These are phyloP conservation scores for Bacidia rubella DNA, from an alignment of 495 filamentous ascomycete genomes.

Conservation along the genomic window DNA sequence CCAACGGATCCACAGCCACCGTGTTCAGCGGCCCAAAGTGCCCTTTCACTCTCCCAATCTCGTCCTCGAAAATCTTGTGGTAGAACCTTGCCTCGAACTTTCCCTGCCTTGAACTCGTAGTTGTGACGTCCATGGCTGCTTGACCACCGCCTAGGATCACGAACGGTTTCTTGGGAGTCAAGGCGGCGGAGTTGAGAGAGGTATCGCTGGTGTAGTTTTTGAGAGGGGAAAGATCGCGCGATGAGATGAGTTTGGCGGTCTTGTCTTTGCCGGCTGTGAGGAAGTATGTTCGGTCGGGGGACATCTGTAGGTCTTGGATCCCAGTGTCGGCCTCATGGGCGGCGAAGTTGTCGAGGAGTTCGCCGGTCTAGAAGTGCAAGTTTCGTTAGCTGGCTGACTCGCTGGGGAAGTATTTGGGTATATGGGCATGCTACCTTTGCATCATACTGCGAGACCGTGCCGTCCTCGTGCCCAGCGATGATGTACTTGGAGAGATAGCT, in stretches of 20 bases:
- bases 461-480: slow-evolving; percentile 94
- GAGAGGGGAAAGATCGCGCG: slow-evolving; percentile 72
- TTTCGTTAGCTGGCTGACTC: not conserved
- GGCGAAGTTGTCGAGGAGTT: slow-evolving; percentile 61
- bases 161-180: slow-evolving; percentile 90
- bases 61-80: slow-evolving; percentile 97
- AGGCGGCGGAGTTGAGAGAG: slow-evolving; percentile 87
- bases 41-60: slow-evolving; percentile 89
- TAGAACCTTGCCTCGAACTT: slow-evolving; percentile 99
- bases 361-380: slow-evolving; percentile 46
- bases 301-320: slow-evolving; percentile 93
- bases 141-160: slow-evolving; percentile 96
- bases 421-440: slow-evolving; percentile 50
- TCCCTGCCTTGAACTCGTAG: slow-evolving; percentile 80
- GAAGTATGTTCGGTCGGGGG: slow-evolving; percentile 86
- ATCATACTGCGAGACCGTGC: slow-evolving; percentile 86
- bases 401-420: not conserved
- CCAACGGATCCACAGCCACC: slow-evolving; percentile 77
- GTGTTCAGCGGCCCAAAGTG: slow-evolving; percentile 93
- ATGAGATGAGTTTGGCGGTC: slow-evolving; percentile 78
- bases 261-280: slow-evolving; percentile 98
- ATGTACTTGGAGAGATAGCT: slow-evolving; percentile 86
- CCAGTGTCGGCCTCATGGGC: slow-evolving; percentile 70
- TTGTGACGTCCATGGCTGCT: slow-evolving; percentile 98
- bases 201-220: slow-evolving; percentile 90